These are phyloP conservation scores for Ballota nigra DNA, from an alignment of 257 asterid genomes.

Conservation along the genomic window DNA sequence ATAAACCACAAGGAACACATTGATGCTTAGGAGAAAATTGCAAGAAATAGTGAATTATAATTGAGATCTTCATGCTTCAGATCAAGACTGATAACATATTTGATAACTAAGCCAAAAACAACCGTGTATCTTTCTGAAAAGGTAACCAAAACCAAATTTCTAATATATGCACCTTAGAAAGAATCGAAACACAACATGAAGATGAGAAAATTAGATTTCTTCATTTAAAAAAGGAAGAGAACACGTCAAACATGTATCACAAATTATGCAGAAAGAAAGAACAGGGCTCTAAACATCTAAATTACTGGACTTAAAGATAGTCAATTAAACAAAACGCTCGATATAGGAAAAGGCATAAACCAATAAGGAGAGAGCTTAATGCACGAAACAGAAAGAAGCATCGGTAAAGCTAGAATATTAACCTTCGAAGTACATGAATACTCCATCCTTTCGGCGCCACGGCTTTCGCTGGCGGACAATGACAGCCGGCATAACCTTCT, in stretches of 20 bases:
- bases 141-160: neutral
- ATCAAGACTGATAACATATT: neutral
- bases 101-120: neutral
- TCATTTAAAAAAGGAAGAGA: neutral
- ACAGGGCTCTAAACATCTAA: neutral
- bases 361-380: neutral
- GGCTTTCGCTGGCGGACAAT: slow-evolving; percentile 72
- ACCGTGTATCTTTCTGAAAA: neutral
- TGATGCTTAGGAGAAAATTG: neutral
- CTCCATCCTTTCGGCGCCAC: slow-evolving; percentile 81
- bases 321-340: neutral
- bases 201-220: no score
- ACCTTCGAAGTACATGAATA: slow-evolving; percentile 76
- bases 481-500: slow-evolving; percentile 75
- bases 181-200: neutral
- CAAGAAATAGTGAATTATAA: neutral
- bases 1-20: neutral
- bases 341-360: no score
- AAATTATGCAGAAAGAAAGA: no score
- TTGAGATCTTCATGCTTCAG: neutral
- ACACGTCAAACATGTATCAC: no score
- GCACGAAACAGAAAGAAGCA: neutral
- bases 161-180: neutral
- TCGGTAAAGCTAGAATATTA: neutral
- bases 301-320: neutral